Percentiles rank a stretch among this genome's conserved stretches.
phyloP scores from a whole-genome alignment of 2,329 filamentous ascomycete genomes.

The Colletotrichum shisoi region DNA sequence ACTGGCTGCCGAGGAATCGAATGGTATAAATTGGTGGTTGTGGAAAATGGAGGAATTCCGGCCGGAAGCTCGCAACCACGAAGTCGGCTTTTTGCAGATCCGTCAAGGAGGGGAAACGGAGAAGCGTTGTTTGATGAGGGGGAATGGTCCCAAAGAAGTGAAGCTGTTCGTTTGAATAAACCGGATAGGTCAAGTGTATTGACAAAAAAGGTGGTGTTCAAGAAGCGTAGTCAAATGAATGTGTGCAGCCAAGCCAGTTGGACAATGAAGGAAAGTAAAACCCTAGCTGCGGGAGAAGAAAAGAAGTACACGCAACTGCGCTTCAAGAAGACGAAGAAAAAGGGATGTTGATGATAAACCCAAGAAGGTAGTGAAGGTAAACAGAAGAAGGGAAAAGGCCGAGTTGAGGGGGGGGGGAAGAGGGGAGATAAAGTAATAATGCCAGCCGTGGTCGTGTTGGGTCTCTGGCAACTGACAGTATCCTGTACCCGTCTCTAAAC shows the following conservation, averaged over 20 bases:
- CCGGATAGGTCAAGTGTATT: conserved; percentile 40
- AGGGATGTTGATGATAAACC: conserved; percentile 44
- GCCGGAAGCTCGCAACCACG: conserved; percentile 37
- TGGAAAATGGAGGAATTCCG: conserved; percentile 30
- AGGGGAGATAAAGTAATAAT: conserved; percentile 42
- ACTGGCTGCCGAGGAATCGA: conserved; percentile 37
- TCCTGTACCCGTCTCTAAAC: conserved; percentile 16
- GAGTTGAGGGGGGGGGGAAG: conserved; percentile 36
- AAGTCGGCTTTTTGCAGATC: conserved; percentile 38
- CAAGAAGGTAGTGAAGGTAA: conserved; percentile 45
- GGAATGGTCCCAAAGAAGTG: conserved; percentile 38
- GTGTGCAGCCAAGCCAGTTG: conserved; percentile 68
- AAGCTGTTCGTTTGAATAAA: conserved; percentile 40
- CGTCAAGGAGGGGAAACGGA: conserved; percentile 37
- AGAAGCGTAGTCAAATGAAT: conserved; percentile 61
- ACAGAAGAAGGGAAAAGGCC: conserved; percentile 40
- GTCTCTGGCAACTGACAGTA: conserved; percentile 30
- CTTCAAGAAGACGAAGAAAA: conserved; percentile 53
- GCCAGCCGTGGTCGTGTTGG: conserved; percentile 43
- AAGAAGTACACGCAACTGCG: conserved; percentile 48
- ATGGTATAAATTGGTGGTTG: conserved; percentile 24
- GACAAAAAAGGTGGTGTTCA: conserved; percentile 45
- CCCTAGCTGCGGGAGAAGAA: conserved; percentile 55
- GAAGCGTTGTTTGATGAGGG: conserved; percentile 23
- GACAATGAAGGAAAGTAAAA: conserved; percentile 54